Percentiles rank a stretch among this genome's conserved stretches.
These are phyloP conservation scores for Ophioceras dolichostomum DNA, from an alignment of 2,329 filamentous ascomycete genomes.

Conservation along the genomic window DNA sequence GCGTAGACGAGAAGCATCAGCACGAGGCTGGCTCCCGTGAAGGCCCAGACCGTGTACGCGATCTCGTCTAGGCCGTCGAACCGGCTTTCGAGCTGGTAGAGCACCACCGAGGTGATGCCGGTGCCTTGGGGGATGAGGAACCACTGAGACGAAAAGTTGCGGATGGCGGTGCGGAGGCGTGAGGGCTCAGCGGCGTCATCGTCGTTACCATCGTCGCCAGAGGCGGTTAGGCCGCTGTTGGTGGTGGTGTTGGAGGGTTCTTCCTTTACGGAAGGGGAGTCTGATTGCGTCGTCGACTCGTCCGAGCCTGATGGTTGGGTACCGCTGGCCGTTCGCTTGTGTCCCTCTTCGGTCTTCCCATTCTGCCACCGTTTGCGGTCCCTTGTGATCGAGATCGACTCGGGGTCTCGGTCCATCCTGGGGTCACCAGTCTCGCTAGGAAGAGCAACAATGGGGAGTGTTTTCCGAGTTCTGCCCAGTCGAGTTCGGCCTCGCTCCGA, in stretches of 20 bases:
- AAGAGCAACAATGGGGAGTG: too few relatives aligned
- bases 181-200: too few relatives aligned
- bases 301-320: too few relatives aligned
- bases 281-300: neutral
- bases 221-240: neutral
- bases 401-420: too few relatives aligned
- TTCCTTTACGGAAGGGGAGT: neutral
- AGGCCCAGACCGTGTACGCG: constrained; percentile 23
- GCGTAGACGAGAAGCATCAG: constrained; percentile 16
- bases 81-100: constrained; percentile 23
- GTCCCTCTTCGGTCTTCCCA: too few relatives aligned
- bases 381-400: too few relatives aligned
- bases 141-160: constrained; percentile 20
- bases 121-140: constrained; percentile 25
- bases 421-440: too few relatives aligned
- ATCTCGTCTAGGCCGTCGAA: constrained; percentile 22
- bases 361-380: too few relatives aligned
- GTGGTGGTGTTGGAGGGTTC: neutral
- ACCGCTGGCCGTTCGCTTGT: too few relatives aligned
- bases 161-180: constrained; percentile 9
- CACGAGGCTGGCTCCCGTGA: constrained; percentile 19
- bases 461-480: too few relatives aligned
- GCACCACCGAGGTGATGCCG: constrained; percentile 20
- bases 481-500: too few relatives aligned
- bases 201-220: too few relatives aligned